Evolutionary conservation across 306 rosid species (phyloP).

Genomic region (Corylus avellana): DNA sequence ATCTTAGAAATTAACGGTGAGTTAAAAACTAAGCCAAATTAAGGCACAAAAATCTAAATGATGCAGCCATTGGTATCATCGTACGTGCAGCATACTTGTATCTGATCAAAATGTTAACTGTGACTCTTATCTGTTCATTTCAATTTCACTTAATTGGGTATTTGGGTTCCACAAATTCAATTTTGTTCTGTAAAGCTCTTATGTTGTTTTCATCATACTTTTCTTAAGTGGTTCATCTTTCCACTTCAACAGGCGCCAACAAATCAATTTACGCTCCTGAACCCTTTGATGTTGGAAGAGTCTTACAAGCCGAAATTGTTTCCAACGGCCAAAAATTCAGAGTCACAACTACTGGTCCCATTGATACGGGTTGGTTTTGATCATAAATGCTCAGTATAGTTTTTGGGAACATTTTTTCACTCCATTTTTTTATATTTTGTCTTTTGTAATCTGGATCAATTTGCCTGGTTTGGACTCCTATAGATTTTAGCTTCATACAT

Average conservation of each 20-base stretch:
- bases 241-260: conserved; percentile 60
- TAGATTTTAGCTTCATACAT: neutral
- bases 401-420: conserved; percentile 5
- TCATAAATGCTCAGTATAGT: conserved; percentile 8
- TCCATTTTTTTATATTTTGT: neutral
- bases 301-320: conserved; percentile 73
- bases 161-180: neutral
- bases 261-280: conserved; percentile 78
- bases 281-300: conserved; percentile 90
- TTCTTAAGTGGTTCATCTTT: conserved; percentile 31
- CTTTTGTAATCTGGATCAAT: neutral
- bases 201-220: conserved; percentile 3
- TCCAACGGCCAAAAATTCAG: conserved; percentile 60
- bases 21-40: neutral
- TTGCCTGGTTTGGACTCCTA: neutral
- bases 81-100: neutral
- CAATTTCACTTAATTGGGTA: neutral
- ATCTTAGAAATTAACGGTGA: neutral
- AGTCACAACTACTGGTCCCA: conserved; percentile 61
- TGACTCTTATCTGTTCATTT: neutral
- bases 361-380: conserved; percentile 74
- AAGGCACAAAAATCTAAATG: neutral
- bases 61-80: neutral
- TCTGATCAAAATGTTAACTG: neutral
- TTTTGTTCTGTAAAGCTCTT: neutral